Base-by-base conservation (phyloP, 768 basidiomycete species). In the Amanita thiersii region DNA sequence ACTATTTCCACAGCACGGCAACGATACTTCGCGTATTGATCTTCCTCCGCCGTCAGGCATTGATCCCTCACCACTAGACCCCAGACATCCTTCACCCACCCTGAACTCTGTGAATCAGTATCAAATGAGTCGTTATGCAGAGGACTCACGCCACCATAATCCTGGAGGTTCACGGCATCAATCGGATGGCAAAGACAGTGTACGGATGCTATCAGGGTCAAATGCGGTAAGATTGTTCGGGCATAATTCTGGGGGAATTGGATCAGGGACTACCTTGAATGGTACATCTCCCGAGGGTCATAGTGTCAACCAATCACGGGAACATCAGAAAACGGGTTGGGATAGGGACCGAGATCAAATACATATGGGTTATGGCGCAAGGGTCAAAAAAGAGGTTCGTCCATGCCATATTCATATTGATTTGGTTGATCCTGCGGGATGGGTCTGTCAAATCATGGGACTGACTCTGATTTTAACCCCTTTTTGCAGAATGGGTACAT, bases 91-190 rank as follows among this genome's bases (percentile, higher is more conserved):
- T 14, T 43, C 42, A 7, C 30, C 40, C 26, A 30, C 42, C 11
- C 31, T 40, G 37, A 50, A 53, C 19, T 58, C 60, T 11, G 56
- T 64, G 30, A 56, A 47, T 33, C 55, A 59, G 25, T 40, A 56
- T 30, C 51, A 58, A 17, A 56, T 61, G 32, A 60, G 60, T 12
- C 59, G 64, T 39, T 56, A 59, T 14, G 49, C 58, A 15, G 62
- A 65, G 23, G 69, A 73, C 36, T 50, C 53, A 36, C 53, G 57
- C 17, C 53, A 63, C 34, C 60, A 59, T 39, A 56, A 48, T 20
- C 52, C 43, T 23, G 30, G 23, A 40, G 29, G 46, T 48, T 11
- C 55, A 53, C 44, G 44, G 50, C 33, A 55, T 49, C 48, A 60
- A 39, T 21, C 40, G 38, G 32, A 46, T 25, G 39, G 47, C 28